phyloP scores from a whole-genome alignment of 2,329 filamentous ascomycete genomes.

The Verticillium isaacii region DNA sequence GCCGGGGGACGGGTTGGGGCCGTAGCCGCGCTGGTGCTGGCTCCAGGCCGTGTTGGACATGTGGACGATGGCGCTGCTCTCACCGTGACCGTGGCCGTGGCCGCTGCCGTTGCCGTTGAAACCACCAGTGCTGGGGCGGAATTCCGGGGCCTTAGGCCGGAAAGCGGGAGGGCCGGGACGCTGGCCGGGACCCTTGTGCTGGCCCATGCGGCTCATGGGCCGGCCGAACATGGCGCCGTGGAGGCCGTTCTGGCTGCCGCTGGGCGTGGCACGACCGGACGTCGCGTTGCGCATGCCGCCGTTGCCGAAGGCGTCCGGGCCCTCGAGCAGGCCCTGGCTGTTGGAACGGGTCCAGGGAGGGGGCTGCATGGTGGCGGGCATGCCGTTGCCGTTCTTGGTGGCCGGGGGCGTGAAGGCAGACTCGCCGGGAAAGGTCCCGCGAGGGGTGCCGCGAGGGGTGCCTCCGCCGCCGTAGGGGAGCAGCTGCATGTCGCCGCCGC shows the following conservation, averaged over 20 bases:
- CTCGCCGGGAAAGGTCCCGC: background rate
- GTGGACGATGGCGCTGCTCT: background rate
- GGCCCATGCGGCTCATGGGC: conserved; percentile 8
- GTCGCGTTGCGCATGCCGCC: background rate
- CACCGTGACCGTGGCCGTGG: background rate
- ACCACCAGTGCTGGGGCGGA: conserved; percentile 21
- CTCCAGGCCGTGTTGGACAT: conserved; percentile 14
- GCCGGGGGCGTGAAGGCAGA: background rate
- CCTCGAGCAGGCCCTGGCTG: background rate
- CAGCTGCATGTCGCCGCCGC: background rate
- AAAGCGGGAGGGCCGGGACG: conserved; percentile 15
- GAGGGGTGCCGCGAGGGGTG: background rate
- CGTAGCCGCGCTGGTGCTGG: conserved; percentile 5
- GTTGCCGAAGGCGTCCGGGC: background rate
- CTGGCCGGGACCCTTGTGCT: conserved; percentile 3
- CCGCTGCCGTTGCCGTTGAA: conserved; percentile 8
- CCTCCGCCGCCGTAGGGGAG: background rate
- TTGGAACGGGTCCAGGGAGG: conserved; percentile 6
- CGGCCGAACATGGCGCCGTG: conserved; percentile 2
- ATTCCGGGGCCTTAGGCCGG: conserved; percentile 26
- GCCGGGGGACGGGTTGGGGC: background rate
- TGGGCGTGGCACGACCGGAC: background rate
- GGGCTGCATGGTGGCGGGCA: conserved; percentile 6
- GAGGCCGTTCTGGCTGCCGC: background rate
- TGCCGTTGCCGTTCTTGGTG: background rate